Conservation (phyloP, 2,329 filamentous ascomycete species). For the Colletotrichum sojae region DNA sequence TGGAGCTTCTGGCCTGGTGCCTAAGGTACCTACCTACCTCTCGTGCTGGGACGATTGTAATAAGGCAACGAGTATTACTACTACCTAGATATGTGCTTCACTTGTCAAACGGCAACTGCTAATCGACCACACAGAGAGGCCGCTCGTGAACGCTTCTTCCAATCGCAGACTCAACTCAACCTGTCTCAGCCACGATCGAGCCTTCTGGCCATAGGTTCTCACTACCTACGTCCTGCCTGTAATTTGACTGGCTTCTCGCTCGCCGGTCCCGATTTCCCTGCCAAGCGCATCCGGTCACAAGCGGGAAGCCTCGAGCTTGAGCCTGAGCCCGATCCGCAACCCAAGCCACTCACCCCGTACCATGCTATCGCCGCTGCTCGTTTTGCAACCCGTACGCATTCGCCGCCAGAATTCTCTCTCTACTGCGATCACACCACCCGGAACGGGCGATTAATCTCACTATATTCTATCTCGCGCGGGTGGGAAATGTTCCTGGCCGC, state of each 20-base stretch:
- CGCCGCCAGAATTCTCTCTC: constrained; percentile 23
- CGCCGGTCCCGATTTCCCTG: constrained; percentile 21
- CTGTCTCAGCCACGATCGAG: constrained; percentile 11
- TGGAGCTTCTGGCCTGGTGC: constrained; percentile 14
- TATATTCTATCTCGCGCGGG: background rate
- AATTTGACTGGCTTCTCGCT: background rate
- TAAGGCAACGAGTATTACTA: too few relatives aligned
- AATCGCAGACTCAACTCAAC: background rate
- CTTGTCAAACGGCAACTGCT: background rate
- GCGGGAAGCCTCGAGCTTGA: constrained; percentile 38
- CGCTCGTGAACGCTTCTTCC: constrained; percentile 20
- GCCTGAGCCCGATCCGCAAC: constrained; percentile 17
- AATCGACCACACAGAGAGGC: constrained; percentile 24
- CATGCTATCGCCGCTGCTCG: constrained; percentile 30
- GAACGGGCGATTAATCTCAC: constrained; percentile 23
- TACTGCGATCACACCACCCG: constrained; percentile 8
- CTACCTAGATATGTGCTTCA: background rate
- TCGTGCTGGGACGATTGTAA: too few relatives aligned
- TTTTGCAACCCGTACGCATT: constrained; percentile 30
- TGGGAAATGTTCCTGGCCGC: constrained; percentile 40
- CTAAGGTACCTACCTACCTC: constrained; percentile 18
- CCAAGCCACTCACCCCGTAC: constrained; percentile 26
- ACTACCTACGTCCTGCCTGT: background rate
- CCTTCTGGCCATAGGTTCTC: background rate
- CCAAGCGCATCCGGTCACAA: constrained; percentile 35